phyloP scores from a whole-genome alignment of 2,329 filamentous ascomycete genomes.

The Bimuria novae-zelandiae region DNA sequence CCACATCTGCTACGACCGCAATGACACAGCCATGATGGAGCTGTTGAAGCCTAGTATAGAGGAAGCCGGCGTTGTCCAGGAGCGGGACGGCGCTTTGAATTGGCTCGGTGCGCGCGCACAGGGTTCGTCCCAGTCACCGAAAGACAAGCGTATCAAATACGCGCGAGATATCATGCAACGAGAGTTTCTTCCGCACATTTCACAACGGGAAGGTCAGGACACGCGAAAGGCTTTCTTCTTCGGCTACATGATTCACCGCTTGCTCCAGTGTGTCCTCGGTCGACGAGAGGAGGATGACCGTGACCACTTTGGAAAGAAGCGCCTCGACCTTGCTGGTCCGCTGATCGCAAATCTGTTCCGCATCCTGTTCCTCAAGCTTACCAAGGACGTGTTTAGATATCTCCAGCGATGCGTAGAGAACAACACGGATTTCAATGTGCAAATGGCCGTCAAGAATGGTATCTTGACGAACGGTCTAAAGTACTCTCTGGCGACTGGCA shows the following conservation, averaged over 20 bases:
- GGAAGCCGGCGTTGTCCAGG: constrained; percentile 94
- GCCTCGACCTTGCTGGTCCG: constrained; percentile 90
- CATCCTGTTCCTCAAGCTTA: constrained; percentile 86
- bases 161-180: constrained; percentile 96
- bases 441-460: constrained; percentile 85
- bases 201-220: constrained; percentile 90
- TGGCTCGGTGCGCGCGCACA: constrained; percentile 93
- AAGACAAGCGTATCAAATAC: constrained; percentile 88
- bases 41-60: constrained; percentile 97
- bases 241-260: constrained; percentile 97
- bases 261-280: constrained; percentile 90
- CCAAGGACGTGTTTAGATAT: constrained; percentile 87
- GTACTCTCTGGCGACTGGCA: constrained; percentile 95
- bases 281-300: constrained; percentile 94
- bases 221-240: constrained; percentile 97
- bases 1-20: constrained; percentile 94
- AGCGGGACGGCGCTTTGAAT: constrained; percentile 90
- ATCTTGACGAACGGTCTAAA: constrained; percentile 94
- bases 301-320: constrained; percentile 99
- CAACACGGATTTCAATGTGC: constrained; percentile 85
- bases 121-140: constrained; percentile 70
- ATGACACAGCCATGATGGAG: constrained; percentile 95
- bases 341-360: constrained; percentile 96
- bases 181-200: constrained; percentile 95
- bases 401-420: constrained; percentile 91